Evolutionary conservation across 2,329 filamentous ascomycete genomes (phyloP).

Genomic region (Ustilaginoidea virens): DNA sequence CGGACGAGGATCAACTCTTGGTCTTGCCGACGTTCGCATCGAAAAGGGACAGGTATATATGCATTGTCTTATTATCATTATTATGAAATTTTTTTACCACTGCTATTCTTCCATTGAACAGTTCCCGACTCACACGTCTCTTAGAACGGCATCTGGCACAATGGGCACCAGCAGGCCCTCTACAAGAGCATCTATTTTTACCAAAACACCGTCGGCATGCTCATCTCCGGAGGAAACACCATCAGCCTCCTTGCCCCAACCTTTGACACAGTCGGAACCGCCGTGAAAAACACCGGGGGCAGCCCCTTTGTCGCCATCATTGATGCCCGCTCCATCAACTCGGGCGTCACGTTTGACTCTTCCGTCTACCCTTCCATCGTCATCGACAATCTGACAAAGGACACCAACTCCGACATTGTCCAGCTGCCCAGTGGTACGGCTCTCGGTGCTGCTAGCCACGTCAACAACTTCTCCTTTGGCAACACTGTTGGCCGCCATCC

Average conservation of each 20-base stretch:
- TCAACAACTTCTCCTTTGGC: constrained; percentile 25
- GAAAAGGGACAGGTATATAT: constrained; percentile 16
- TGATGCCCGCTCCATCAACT: constrained; percentile 24
- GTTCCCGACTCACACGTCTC: too few species aligned
- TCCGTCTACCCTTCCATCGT: constrained; percentile 23
- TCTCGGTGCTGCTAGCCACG: constrained; percentile 15
- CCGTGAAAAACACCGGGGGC: constrained; percentile 20
- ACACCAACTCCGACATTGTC: constrained; percentile 20
- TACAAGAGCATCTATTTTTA: constrained; percentile 29
- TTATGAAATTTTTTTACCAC: too few species aligned
- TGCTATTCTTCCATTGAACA: too few species aligned
- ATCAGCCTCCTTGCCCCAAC: constrained; percentile 24
- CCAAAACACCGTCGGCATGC: constrained; percentile 21
- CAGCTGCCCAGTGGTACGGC: constrained; percentile 15
- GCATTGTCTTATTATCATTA: not conserved
- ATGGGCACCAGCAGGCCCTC: constrained; percentile 26
- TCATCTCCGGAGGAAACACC: constrained; percentile 17
- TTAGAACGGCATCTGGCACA: constrained; percentile 26
- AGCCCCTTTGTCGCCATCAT: constrained; percentile 24
- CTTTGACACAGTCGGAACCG: constrained; percentile 23
- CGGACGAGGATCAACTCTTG: constrained; percentile 24
- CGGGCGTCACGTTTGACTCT: constrained; percentile 23
- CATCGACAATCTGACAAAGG: constrained; percentile 27
- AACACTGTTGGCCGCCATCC: constrained; percentile 25
- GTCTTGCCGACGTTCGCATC: constrained; percentile 23